Conservation (phyloP, 495 filamentous ascomycete genomes). For the Mytilinidion resinicola region DNA sequence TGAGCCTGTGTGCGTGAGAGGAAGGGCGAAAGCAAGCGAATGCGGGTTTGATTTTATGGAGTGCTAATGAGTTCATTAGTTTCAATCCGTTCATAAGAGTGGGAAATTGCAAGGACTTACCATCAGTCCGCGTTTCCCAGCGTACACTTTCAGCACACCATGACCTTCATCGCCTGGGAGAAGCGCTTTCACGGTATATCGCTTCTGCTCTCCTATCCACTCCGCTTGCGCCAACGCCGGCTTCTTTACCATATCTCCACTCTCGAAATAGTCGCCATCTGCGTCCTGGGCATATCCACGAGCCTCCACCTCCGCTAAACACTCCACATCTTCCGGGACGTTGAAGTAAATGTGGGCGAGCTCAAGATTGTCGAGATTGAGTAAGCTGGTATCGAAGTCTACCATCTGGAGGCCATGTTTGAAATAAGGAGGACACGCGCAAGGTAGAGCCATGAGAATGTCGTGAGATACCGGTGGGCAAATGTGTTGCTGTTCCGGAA, state of each 20-base stretch:
- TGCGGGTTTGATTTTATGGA: conserved; percentile 91
- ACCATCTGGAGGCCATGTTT: conserved; percentile 68
- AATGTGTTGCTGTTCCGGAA: conserved; percentile 82
- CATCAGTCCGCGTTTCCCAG: conserved; percentile 89
- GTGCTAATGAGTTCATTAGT: conserved; percentile 42
- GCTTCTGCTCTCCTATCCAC: conserved; percentile 80
- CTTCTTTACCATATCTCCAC: conserved; percentile 77
- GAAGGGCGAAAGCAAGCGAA: conserved; percentile 82
- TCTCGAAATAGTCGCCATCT: conserved; percentile 91
- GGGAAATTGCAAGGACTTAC: conserved; percentile 19
- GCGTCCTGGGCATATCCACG: conserved; percentile 70
- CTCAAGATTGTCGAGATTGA: conserved; percentile 83
- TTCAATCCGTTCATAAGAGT: neutral
- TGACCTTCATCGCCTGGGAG: conserved; percentile 85
- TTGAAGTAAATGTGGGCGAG: conserved; percentile 81
- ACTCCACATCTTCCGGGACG: conserved; percentile 85
- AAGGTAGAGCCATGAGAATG: conserved; percentile 75
- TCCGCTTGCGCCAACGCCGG: conserved; percentile 84
- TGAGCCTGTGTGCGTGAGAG: conserved; percentile 80
- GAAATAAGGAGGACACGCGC: conserved; percentile 83
- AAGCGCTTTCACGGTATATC: conserved; percentile 86
- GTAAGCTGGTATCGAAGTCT: conserved; percentile 85
- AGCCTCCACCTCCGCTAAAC: conserved; percentile 83
- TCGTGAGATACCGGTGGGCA: conserved; percentile 81
- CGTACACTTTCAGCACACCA: conserved; percentile 87